Conservation (phyloP, 2,329 filamentous ascomycete species). For the Huntiella decipiens region DNA sequence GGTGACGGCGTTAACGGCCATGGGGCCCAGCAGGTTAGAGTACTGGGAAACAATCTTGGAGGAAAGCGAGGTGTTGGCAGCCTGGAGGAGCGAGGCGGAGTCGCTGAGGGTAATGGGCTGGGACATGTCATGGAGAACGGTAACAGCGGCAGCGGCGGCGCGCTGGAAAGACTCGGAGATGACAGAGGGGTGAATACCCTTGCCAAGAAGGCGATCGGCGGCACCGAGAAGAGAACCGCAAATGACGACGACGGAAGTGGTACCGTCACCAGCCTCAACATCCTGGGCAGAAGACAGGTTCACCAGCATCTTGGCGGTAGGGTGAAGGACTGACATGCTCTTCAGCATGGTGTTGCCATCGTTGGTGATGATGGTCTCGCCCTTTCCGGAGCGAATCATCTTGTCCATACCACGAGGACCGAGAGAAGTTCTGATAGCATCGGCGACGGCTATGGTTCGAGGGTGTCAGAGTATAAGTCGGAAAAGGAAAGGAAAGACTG, state of each 20-base stretch:
- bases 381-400: slow-evolving; percentile 95
- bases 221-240: slow-evolving; percentile 86
- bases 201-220: slow-evolving; percentile 73
- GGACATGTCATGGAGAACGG: slow-evolving; percentile 87
- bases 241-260: slow-evolving; percentile 95
- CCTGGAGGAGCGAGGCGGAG: slow-evolving; percentile 78
- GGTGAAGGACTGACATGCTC: slow-evolving; percentile 98
- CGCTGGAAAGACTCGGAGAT: slow-evolving; percentile 97
- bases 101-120: slow-evolving; percentile 80
- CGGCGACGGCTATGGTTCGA: slow-evolving; percentile 55
- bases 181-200: slow-evolving; percentile 92
- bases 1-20: slow-evolving; percentile 91
- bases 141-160: slow-evolving; percentile 72
- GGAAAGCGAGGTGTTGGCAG: slow-evolving; percentile 87
- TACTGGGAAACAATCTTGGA: slow-evolving; percentile 99
- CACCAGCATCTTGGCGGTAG: slow-evolving; percentile 98
- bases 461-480: neutral
- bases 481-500: neutral
- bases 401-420: slow-evolving; percentile 97
- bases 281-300: slow-evolving; percentile 94
- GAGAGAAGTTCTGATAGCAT: slow-evolving; percentile 91
- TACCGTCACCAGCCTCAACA: slow-evolving; percentile 95
- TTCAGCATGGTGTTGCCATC: slow-evolving; percentile 98
- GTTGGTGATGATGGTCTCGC: slow-evolving; percentile 97
- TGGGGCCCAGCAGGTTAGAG: slow-evolving; percentile 83